phyloP scores from a whole-genome alignment of 1,284 basidiomycete species.

The Ustilago hordei region DNA sequence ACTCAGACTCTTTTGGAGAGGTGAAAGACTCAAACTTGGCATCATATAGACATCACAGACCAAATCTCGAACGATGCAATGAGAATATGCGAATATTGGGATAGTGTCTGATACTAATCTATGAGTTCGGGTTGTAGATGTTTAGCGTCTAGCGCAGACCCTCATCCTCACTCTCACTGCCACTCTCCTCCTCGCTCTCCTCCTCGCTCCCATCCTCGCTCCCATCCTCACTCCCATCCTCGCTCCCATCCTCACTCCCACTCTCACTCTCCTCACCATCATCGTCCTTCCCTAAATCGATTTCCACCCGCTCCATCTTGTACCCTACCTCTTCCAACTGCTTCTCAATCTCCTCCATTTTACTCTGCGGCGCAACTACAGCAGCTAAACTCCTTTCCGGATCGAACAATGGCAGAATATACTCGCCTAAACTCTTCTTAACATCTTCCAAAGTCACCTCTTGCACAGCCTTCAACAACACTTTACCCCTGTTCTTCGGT shows the following conservation, averaged over 20 bases:
- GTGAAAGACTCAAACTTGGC: no score
- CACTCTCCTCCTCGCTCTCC: slow-evolving; percentile 31
- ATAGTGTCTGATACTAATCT: no score
- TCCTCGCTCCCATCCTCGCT: slow-evolving; percentile 46
- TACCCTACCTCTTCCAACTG: slow-evolving; percentile 80
- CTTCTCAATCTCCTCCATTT: slow-evolving; percentile 79
- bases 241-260: slow-evolving; percentile 10
- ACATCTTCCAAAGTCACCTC: slow-evolving; percentile 83
- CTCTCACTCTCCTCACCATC: slow-evolving; percentile 23
- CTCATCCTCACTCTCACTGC: slow-evolving; percentile 33
- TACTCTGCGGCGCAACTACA: slow-evolving; percentile 84
- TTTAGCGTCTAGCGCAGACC: neutral
- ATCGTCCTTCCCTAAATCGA: slow-evolving; percentile 75
- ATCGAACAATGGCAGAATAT: slow-evolving; percentile 89
- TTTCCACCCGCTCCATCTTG: slow-evolving; percentile 78
- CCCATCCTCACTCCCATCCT: slow-evolving; percentile 21
- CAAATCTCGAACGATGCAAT: no score
- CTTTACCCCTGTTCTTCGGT: slow-evolving; percentile 59
- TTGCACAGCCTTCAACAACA: slow-evolving; percentile 69
- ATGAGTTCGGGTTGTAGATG: neutral
- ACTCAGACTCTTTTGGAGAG: no score
- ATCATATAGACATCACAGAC: no score
- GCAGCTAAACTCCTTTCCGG: slow-evolving; percentile 81
- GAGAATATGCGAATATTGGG: no score
- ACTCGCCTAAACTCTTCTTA: slow-evolving; percentile 77